Evolutionary conservation across 2,329 filamentous ascomycete species (phyloP), one percentile per base, ranked within the genome.

Genomic region (Aspergillus sp.): DNA sequence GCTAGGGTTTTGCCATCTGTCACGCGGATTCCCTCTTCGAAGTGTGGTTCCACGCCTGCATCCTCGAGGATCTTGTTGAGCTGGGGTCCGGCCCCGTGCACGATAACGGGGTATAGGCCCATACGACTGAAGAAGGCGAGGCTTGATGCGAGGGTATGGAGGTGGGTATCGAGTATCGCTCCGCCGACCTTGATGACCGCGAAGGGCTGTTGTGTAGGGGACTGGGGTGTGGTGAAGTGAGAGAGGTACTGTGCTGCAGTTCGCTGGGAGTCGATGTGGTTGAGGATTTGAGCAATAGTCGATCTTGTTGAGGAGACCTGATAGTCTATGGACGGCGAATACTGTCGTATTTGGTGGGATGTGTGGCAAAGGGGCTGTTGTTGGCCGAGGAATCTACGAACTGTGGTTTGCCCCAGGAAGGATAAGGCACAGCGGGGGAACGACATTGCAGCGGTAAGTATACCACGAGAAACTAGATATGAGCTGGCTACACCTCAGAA

Each of bases 111-210:
- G 80, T 92, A 97, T 42, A 99, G 85, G 42, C 93, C 92, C 73
- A 98, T 92, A 82, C 96, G 90, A 79, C 96, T 94, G 52, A 98
- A 86, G 79, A 98, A 96, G 30, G 92, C 90, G 60, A 98, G 84
- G 47, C 91, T 93, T 55, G 90, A 89, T 73, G 92, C 96, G 58
- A 99, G 86, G 71, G 93, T 92, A 75, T 96, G 90, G 58, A 98
- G 84, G 78, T 97, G 90, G 74, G 98, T 93, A 61, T 91, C 96
- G 70, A 99, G 85, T 71, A 98, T 97, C 64, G 94, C 95, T 63
- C 94, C 95, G 62, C 94, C 95, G 58, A 98, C 94, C 82, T 99
- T 99, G 79, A 99, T 96, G 48, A 99, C 94, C 67, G 93, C 94
- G 77, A 98, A 99, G 74, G 96, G 92, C 81, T 97, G 93, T 30